These are phyloP conservation scores for Amaranthus hypochondriacus DNA, from an alignment of 148 eudicot species.

Conservation along the genomic window DNA sequence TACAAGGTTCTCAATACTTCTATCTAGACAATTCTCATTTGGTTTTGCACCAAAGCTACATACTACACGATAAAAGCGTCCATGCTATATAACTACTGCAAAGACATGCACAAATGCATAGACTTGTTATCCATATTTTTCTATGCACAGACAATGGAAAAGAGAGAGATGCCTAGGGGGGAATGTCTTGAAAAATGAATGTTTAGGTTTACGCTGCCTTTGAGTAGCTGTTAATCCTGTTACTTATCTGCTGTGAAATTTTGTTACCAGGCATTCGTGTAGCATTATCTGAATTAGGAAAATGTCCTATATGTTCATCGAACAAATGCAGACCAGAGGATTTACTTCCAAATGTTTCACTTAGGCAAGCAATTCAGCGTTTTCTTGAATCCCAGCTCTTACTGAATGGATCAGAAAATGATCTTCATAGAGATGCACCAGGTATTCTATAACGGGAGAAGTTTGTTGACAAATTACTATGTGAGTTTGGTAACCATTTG, in stretches of 20 bases:
- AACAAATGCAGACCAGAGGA: conserved; percentile 45
- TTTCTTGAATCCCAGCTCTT: conserved; percentile 47
- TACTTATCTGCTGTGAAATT: background rate
- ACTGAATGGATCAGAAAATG: conserved; percentile 33
- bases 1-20: no score
- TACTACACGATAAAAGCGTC: no score
- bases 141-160: no score
- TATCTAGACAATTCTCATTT: no score
- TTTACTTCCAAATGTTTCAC: conserved; percentile 67
- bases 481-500: background rate
- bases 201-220: background rate
- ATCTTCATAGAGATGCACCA: conserved; percentile 53
- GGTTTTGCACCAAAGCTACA: no score
- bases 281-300: conserved; percentile 36
- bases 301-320: conserved; percentile 66
- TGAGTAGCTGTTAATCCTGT: conserved; percentile 6
- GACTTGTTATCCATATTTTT: background rate
- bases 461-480: conserved; percentile 11
- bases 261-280: conserved; percentile 44
- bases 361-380: conserved; percentile 59
- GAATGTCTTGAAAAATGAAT: background rate
- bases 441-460: conserved; percentile 29
- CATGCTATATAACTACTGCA: no score
- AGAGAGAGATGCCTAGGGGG: background rate
- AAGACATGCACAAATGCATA: background rate